Evolutionary conservation across 2,329 filamentous ascomycete species (phyloP).

Genomic region (Zasmidium cellare): DNA sequence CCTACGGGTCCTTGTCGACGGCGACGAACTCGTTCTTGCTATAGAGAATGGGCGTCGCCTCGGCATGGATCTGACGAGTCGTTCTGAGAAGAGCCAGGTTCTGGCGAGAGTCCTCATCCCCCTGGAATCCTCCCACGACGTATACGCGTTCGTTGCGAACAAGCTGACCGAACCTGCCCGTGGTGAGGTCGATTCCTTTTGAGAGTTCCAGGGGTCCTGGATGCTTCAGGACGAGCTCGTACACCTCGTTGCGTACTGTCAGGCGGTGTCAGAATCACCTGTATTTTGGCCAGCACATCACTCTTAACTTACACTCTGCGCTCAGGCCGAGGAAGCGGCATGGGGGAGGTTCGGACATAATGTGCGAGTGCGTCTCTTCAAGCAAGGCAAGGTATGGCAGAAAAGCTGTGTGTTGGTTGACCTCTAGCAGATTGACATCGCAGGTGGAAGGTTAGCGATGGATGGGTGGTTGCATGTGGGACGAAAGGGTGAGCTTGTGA

Average conservation of each 20-base stretch:
- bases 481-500: too few species aligned
- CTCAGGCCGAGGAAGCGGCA: not conserved
- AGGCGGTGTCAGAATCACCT: not conserved
- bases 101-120: too few species aligned
- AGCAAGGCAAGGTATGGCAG: not conserved
- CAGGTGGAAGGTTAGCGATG: too few species aligned
- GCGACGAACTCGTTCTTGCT: slow-evolving; percentile 11
- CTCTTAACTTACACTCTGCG: not conserved
- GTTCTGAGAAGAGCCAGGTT: slow-evolving; percentile 12
- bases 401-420: too few species aligned
- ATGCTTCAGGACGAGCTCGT: not conserved
- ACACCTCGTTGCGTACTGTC: not conserved
- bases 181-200: too few species aligned
- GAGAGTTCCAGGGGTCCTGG: not conserved
- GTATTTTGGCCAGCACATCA: not conserved
- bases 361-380: not conserved
- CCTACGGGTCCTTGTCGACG: too few species aligned
- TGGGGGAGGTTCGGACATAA: not conserved
- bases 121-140: too few species aligned
- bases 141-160: too few species aligned
- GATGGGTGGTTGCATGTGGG: too few species aligned
- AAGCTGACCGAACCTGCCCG: too few species aligned
- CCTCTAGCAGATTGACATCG: too few species aligned
- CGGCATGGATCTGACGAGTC: slow-evolving; percentile 16
- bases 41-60: slow-evolving; percentile 26